Percentiles rank a stretch among this genome's conserved stretches.
Conservation (phyloP, 2,329 filamentous ascomycete species). For the Monilinia aucupariae region DNA sequence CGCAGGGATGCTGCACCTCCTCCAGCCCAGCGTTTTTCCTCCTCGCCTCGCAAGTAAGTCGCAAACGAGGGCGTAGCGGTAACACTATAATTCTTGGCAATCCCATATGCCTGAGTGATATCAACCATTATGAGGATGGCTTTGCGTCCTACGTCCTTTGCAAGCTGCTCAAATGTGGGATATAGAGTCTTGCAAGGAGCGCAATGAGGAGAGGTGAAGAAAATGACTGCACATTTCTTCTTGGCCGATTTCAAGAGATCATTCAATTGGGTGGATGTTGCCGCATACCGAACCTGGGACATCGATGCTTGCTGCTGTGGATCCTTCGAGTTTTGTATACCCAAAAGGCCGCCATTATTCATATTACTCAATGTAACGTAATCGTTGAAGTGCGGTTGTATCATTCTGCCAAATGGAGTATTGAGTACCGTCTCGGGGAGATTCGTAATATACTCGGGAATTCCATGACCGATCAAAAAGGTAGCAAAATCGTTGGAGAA, state of each 20-base stretch:
- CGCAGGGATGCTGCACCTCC: conserved; percentile 64
- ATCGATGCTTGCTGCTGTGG: conserved; percentile 19
- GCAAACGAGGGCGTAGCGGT: conserved; percentile 83
- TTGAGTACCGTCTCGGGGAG: conserved; percentile 80
- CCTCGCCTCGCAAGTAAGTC: conserved; percentile 70
- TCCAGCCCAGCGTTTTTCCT: conserved; percentile 76
- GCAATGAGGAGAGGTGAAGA: conserved; percentile 88
- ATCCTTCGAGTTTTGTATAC: conserved; percentile 23
- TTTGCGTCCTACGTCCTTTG: conserved; percentile 63
- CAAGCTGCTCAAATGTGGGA: conserved; percentile 74
- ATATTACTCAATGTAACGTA: conserved; percentile 57
- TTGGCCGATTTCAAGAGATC: conserved; percentile 53
- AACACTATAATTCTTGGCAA: conserved; percentile 61
- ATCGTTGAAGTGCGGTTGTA: conserved; percentile 68
- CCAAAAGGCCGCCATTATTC: conserved; percentile 40
- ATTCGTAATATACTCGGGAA: conserved; percentile 78
- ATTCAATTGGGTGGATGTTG: conserved; percentile 55
- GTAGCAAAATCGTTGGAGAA: conserved; percentile 90
- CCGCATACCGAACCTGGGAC: conserved; percentile 55
- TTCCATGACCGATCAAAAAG: conserved; percentile 82
- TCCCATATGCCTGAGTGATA: conserved; percentile 58
- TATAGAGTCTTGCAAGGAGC: conserved; percentile 79
- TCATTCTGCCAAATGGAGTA: conserved; percentile 82
- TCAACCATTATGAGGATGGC: conserved; percentile 79
- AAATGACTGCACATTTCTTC: conserved; percentile 70